Evolutionary conservation across 306 rosid genomes (phyloP).

Genomic region (Delonix regia): DNA sequence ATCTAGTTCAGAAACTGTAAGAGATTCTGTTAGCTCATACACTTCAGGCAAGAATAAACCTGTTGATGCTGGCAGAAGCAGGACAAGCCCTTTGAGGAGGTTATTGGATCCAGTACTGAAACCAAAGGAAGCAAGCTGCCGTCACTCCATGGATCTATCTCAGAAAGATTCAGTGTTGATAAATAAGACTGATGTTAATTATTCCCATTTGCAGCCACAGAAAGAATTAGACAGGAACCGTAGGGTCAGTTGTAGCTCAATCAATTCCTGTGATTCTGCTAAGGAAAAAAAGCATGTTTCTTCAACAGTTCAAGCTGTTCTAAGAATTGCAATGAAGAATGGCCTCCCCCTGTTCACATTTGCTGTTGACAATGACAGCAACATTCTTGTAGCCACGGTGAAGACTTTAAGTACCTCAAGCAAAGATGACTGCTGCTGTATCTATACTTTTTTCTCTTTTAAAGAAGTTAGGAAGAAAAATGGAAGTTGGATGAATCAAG

Average conservation of each 20-base stretch:
- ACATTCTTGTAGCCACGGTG: constrained; percentile 83
- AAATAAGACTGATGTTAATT: constrained; percentile 45
- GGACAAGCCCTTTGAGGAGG: constrained; percentile 91
- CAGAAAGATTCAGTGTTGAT: constrained; percentile 48
- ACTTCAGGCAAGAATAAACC: constrained; percentile 54
- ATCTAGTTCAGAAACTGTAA: constrained; percentile 44
- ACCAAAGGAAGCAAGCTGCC: constrained; percentile 62
- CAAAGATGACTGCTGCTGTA: constrained; percentile 50
- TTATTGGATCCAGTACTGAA: constrained; percentile 83
- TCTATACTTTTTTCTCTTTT: constrained; percentile 75
- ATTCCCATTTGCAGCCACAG: constrained; percentile 45
- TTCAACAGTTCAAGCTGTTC: constrained; percentile 65
- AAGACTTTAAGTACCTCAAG: constrained; percentile 62
- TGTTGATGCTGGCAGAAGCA: constrained; percentile 52
- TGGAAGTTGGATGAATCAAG: constrained; percentile 78
- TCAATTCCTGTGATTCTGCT: constrained; percentile 45
- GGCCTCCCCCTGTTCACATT: constrained; percentile 85
- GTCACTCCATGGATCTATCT: constrained; percentile 46
- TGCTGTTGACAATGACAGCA: constrained; percentile 73
- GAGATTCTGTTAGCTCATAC: constrained; percentile 49
- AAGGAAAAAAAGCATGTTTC: constrained; percentile 54
- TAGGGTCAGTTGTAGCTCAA: constrained; percentile 59
- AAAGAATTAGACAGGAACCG: constrained; percentile 54
- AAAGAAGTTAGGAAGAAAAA: constrained; percentile 79
- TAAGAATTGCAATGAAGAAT: constrained; percentile 78